These are phyloP conservation scores for Candida dubliniensis DNA, from an alignment of 1,139 yeast genomes.

Conservation along the genomic window DNA sequence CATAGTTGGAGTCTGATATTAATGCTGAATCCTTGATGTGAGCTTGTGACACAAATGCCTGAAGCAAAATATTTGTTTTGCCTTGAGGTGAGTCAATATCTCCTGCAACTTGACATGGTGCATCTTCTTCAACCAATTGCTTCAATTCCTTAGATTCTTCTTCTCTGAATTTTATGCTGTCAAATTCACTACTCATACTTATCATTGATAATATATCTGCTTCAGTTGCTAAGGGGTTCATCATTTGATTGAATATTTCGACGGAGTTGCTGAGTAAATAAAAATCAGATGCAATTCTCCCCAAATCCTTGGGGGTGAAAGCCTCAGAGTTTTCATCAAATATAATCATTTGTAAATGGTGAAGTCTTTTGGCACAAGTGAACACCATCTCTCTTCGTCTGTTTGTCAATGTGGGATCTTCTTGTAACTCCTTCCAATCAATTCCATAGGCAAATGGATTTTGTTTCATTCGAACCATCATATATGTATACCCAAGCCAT, in stretches of 20 bases:
- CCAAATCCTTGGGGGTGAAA: slow-evolving; percentile 82
- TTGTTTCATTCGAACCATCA: slow-evolving; percentile 91
- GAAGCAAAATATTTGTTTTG: slow-evolving; percentile 84
- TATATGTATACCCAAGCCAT: slow-evolving; percentile 95
- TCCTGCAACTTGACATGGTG: slow-evolving; percentile 84
- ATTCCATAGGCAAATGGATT: slow-evolving; percentile 95
- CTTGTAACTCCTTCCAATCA: slow-evolving; percentile 78
- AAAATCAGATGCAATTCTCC: slow-evolving; percentile 93
- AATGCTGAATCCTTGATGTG: slow-evolving; percentile 75
- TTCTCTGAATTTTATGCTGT: slow-evolving; percentile 81
- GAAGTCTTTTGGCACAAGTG: slow-evolving; percentile 79
- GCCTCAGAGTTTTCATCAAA: slow-evolving; percentile 84
- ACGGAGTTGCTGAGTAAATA: slow-evolving; percentile 82
- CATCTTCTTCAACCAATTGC: slow-evolving; percentile 55
- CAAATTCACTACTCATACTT: slow-evolving; percentile 93
- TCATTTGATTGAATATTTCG: slow-evolving; percentile 83
- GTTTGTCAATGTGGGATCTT: slow-evolving; percentile 78
- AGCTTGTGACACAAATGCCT: slow-evolving; percentile 82
- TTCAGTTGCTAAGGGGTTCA: slow-evolving; percentile 84
- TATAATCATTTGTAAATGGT: slow-evolving; percentile 86
- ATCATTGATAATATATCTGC: slow-evolving; percentile 90
- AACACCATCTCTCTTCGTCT: slow-evolving; percentile 74
- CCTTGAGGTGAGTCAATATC: slow-evolving; percentile 76
- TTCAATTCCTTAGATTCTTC: slow-evolving; percentile 81
- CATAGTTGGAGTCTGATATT: slow-evolving; percentile 84